These are phyloP conservation scores for Solanum lignicaule DNA, from an alignment of 257 asterid genomes.

Conservation along the genomic window DNA sequence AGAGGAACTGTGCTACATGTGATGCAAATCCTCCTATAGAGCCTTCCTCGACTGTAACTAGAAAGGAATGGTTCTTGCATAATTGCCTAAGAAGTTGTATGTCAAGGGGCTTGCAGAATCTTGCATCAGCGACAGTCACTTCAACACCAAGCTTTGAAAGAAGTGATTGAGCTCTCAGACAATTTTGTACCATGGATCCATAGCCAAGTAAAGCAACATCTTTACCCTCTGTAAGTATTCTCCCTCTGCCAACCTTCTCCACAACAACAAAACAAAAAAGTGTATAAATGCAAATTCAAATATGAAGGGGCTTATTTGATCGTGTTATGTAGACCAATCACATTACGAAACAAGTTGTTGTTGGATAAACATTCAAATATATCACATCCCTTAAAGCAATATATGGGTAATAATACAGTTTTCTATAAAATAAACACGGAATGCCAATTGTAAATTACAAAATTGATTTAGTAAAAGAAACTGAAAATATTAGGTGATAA, in stretches of 20 bases:
- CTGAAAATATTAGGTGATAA: background rate
- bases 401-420: background rate
- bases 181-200: constrained; percentile 84
- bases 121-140: constrained; percentile 86
- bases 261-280: background rate
- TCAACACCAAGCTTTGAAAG: constrained; percentile 58
- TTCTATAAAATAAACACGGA: background rate
- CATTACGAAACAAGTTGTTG: background rate
- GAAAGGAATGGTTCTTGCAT: constrained; percentile 51
- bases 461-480: background rate
- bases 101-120: constrained; percentile 94
- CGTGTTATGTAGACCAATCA: background rate
- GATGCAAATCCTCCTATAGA: constrained; percentile 83
- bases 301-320: background rate
- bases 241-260: constrained; percentile 69
- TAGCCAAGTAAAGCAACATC: constrained; percentile 73
- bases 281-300: background rate
- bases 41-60: constrained; percentile 82
- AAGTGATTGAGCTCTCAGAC: constrained; percentile 68
- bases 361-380: background rate
- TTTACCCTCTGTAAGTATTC: constrained; percentile 53
- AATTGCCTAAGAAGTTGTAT: constrained; percentile 41
- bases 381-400: background rate
- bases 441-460: background rate
- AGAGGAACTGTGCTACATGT: constrained; percentile 70